Evolutionary conservation across 192 early-diverging fungal genomes (phyloP).

Genomic region (Linderina pennispora): DNA sequence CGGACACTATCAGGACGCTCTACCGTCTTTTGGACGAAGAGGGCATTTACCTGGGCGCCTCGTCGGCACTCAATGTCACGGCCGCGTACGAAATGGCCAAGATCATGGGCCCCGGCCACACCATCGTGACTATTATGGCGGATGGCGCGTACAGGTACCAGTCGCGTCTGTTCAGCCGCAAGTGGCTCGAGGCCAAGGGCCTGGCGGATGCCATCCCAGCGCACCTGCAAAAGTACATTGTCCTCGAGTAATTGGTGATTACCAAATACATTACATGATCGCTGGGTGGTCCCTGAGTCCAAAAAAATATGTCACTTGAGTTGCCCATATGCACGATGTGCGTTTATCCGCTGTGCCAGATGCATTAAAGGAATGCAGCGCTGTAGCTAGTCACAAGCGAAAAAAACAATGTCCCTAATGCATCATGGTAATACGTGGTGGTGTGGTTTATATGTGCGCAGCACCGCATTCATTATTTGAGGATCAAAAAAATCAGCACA

Average conservation of each 20-base stretch:
- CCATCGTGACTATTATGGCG: constrained; percentile 80
- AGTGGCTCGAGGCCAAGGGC: constrained; percentile 86
- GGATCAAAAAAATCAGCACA: too few species aligned
- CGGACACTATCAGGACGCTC: constrained; percentile 76
- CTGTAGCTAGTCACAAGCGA: too few species aligned
- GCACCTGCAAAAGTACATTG: constrained; percentile 82
- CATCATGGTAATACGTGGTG: too few species aligned
- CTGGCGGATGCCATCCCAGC: constrained; percentile 71
- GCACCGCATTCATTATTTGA: too few species aligned
- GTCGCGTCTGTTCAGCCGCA: constrained; percentile 71
- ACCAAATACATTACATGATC: background rate
- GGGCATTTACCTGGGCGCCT: constrained; percentile 89
- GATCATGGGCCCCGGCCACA: constrained; percentile 68
- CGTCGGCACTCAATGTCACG: constrained; percentile 89
- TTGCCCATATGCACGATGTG: too few species aligned
- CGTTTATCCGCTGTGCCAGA: too few species aligned
- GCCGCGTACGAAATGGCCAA: constrained; percentile 89
- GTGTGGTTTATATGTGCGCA: too few species aligned
- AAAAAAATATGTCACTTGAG: constrained; percentile 1
- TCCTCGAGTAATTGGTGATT: constrained; percentile 41
- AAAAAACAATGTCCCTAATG: too few species aligned
- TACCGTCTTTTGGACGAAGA: constrained; percentile 90
- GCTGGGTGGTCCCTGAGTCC: background rate
- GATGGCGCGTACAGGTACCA: constrained; percentile 89
- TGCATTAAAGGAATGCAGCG: too few species aligned